These are phyloP conservation scores for Colletotrichum salicis DNA, from an alignment of 2,329 filamentous ascomycete species.

Conservation along the genomic window DNA sequence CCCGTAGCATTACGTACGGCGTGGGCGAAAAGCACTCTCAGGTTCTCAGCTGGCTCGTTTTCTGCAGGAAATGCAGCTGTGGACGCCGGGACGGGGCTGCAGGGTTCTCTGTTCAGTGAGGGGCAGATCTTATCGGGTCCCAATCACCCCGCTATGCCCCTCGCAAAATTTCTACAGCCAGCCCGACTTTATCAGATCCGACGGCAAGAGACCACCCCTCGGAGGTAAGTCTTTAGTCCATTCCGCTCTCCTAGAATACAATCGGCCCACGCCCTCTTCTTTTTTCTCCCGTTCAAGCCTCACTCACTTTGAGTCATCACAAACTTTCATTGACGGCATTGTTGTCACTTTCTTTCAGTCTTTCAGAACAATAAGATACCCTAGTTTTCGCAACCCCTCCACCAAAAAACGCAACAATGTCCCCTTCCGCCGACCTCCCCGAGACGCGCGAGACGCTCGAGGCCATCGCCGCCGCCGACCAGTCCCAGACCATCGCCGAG, in stretches of 20 bases:
- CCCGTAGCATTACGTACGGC: too few species aligned
- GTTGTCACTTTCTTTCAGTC: not conserved
- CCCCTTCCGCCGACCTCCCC: conserved; percentile 37
- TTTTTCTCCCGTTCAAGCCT: not conserved
- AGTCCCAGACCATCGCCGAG: conserved; percentile 57
- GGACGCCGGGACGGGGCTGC: not conserved
- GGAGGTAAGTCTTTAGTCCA: conserved; percentile 23
- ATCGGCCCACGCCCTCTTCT: conserved; percentile 22
- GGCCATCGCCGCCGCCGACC: conserved; percentile 31
- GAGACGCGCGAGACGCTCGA: conserved; percentile 32
- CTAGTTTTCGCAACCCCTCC: not conserved
- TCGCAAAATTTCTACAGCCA: conserved; percentile 31
- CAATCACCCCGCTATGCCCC: conserved; percentile 35
- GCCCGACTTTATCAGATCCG: conserved; percentile 31
- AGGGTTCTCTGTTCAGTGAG: conserved; percentile 17
- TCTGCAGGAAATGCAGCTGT: not conserved
- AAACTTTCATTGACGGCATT: not conserved
- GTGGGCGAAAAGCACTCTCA: not conserved
- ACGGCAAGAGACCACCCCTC: conserved; percentile 20
- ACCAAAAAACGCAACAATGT: conserved; percentile 36
- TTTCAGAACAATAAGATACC: conserved; percentile 12
- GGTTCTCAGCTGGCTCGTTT: not conserved
- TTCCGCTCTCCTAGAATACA: conserved; percentile 14
- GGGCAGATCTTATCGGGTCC: conserved; percentile 33
- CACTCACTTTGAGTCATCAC: not conserved